These are phyloP conservation scores for Auricularia sp. DNA, from an alignment of 768 basidiomycete species.

Conservation along the genomic window DNA sequence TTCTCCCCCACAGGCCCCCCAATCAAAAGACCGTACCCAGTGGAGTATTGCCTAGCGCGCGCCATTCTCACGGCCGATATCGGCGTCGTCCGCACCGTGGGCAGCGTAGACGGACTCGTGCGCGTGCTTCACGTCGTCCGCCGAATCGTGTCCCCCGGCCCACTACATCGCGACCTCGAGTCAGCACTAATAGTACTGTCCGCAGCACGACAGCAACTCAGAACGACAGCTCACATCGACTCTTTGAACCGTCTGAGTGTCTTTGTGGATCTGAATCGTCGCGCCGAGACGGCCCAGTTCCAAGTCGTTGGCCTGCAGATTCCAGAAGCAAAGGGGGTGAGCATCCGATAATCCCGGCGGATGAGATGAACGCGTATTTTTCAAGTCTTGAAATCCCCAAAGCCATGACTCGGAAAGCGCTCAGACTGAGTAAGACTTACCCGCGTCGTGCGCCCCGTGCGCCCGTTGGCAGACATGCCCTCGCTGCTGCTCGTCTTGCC, in stretches of 20 bases:
- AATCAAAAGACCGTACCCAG: too few relatives aligned
- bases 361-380: too few relatives aligned
- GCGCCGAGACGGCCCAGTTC: neutral
- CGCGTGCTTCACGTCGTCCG: neutral
- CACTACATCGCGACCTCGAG: neutral
- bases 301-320: neutral
- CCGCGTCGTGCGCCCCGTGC: neutral
- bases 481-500: constrained; percentile 2
- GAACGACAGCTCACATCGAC: neutral
- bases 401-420: too few relatives aligned
- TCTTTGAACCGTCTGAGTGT: neutral
- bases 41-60: too few relatives aligned
- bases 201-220: neutral
- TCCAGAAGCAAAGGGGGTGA: too few relatives aligned
- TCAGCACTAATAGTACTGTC: too few relatives aligned
- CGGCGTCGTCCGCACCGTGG: too few relatives aligned
- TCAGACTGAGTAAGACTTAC: neutral
- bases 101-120: neutral
- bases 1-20: too few relatives aligned
- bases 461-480: neutral
- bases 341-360: too few relatives aligned
- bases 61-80: too few relatives aligned
- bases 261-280: neutral
- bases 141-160: neutral
- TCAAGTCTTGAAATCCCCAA: too few relatives aligned